Evolutionary conservation across 805 yeast genomes (phyloP).

Genomic region (Barnettozyma sucrosica): DNA sequence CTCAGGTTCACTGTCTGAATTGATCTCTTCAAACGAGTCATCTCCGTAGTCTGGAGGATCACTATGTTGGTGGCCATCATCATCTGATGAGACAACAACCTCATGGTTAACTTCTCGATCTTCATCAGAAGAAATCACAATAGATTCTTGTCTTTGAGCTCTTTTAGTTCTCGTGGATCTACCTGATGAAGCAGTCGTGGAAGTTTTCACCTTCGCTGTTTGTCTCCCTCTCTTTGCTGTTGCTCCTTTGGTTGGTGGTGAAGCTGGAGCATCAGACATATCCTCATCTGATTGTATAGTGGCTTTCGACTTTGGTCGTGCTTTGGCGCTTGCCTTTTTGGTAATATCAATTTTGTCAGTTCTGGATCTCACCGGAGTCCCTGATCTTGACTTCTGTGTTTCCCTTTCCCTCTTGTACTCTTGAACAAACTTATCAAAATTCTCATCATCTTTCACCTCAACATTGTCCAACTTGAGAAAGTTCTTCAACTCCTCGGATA

Average conservation of each 20-base stretch:
- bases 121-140: conserved; percentile 8
- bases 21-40: conserved; percentile 8
- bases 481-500: conserved; percentile 17
- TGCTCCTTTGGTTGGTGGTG: not conserved
- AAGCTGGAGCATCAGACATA: not conserved
- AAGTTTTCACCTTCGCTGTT: not conserved
- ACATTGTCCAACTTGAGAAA: conserved; percentile 34
- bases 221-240: not conserved
- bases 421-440: conserved; percentile 39
- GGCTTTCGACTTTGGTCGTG: not conserved
- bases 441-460: conserved; percentile 30
- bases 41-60: not conserved
- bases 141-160: conserved; percentile 5
- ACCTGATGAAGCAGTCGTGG: not conserved
- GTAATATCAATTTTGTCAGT: not conserved
- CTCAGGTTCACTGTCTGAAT: conserved; percentile 6
- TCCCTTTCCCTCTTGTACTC: conserved; percentile 33
- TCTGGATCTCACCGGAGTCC: not conserved
- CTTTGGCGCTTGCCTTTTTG: not conserved
- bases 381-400: conserved; percentile 2
- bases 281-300: not conserved
- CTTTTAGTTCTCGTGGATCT: not conserved
- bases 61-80: not conserved
- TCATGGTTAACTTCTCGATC: not conserved
- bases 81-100: not conserved